These are phyloP conservation scores for Candida anutae DNA, from an alignment of 1,139 yeast species.

Conservation along the genomic window DNA sequence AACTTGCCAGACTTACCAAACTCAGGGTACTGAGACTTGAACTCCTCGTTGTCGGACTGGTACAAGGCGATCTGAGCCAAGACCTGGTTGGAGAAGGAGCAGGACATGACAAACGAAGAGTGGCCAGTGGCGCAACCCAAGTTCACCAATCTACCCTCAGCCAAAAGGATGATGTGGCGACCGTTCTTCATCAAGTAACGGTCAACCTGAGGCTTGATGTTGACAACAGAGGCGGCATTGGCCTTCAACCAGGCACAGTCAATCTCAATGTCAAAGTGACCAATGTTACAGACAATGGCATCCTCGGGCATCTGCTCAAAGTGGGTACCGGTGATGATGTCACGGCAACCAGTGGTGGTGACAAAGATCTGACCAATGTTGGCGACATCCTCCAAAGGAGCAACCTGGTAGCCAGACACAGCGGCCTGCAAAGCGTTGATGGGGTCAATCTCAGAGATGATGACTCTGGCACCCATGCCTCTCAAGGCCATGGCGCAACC, in stretches of 20 bases:
- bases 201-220: constrained; percentile 99
- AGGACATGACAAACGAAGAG: constrained; percentile 98
- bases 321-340: constrained; percentile 86
- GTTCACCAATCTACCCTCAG: constrained; percentile 99
- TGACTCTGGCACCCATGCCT: constrained; percentile 99
- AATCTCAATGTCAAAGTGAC: constrained; percentile 98
- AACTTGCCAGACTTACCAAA: constrained; percentile 91
- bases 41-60: constrained; percentile 78
- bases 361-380: constrained; percentile 94
- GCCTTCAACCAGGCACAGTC: constrained; percentile 98
- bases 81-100: constrained; percentile 99
- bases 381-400: constrained; percentile 93
- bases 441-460: constrained; percentile 97
- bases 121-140: constrained; percentile 99
- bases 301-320: constrained; percentile 95
- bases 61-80: constrained; percentile 97
- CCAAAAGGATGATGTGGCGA: constrained; percentile 91
- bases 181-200: constrained; percentile 89
- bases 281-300: constrained; percentile 99
- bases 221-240: constrained; percentile 81
- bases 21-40: constrained; percentile 81
- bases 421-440: constrained; percentile 99
- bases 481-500: constrained; percentile 99
- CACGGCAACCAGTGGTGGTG: constrained; percentile 99
- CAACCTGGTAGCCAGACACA: constrained; percentile 97